Evolutionary conservation across 2,329 filamentous ascomycete species (phyloP), one percentile per base, ranked within the genome.

Genomic region (Xylariaceae sp.): DNA sequence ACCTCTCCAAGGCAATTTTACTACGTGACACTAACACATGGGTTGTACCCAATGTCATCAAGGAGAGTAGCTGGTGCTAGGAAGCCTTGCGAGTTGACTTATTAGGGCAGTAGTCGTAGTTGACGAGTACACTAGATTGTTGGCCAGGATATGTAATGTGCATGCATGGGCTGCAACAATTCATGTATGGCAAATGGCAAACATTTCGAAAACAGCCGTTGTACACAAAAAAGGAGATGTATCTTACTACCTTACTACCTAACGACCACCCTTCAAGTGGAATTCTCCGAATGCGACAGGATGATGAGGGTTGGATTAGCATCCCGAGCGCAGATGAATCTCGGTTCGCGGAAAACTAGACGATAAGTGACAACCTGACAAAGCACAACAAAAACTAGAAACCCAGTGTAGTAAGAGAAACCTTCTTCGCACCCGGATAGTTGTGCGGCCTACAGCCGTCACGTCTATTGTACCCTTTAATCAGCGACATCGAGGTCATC

Each of bases 401-500:
- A 33, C 37, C 47, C 41, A 46, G 35, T 23, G 29, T 29, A 31
- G 41, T 35, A 24, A 39, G 17, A n/a, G 34, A 41, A 41, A 46
- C 19, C 18, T 46, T 17, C 30, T 26, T 41, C 13, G 11, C 28
- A 36, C 42, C 42, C 14, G 23, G 31, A 38, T 19, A 30, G 14
- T 17, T 34, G 37, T 38, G 18, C 19, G 23, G 13, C 34, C 31
- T 5, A 40, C 50, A 43, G 38, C 38, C 40, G 35, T 43, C 34
- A 50, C 31, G 28, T 46, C 39, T 38, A 39, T 31, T 46, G 51
- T 51, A 53, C 51, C 52, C 55, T 54, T 55, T 70, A 82, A 69
- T 97, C 92, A 57, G 89, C 90, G 59, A 92, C 89, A 64, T 98
- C 92, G 61, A 97, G 78, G 60, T 98, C 92, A 63, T 98, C 92